Base-by-base conservation (phyloP, 306 rosid genomes). In the Pueraria montana region DNA sequence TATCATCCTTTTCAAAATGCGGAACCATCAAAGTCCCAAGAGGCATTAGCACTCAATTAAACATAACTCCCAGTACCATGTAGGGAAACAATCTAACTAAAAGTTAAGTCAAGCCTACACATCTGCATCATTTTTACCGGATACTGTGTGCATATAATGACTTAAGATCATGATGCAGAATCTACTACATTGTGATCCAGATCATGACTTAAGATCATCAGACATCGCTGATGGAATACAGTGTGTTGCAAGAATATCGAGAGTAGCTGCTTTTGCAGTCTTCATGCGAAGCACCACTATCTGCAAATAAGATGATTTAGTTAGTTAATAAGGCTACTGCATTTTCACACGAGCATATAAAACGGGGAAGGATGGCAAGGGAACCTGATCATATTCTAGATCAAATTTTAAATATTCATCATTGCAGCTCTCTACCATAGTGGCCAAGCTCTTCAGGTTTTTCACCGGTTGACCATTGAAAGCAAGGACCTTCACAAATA, bases 221-320 rank as follows among this genome's bases (percentile, higher is more conserved):
- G 99, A 95, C 90, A 91, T 90, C 8, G 98, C 93, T 17, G 98
- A 92, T 23, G 98, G 91, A 82, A 95, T 90, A 90, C 99, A 91
- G 78, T 95, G 49, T 26, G 97, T 96, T 32, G 97, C 77, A 67
- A 96, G 93, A 87, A 96, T 93, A 84, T 93, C 93, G 18, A 78
- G 84, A 8, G 98, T 96, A 62, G 99, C 96, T 17, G 91, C 92
- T 80, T 92, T 93, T 23, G 99, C 98, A 20, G 91, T 89, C 34
- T 86, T 74, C 10, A 91, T 80, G 48, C 91, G 92, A 83, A 96
- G 99, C 65, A 93, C 97, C 53, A 87, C 98, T 52, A 90, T 87
- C 99, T 96, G 94, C 83, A 80, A 56, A 77, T 11, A 80, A 48
- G 53, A 86, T 4, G 49, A 49, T 9, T 9, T 8, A 26, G 72